Base-by-base conservation (phyloP, 2,329 filamentous ascomycete species). In the Drechslerella stenobrocha region DNA sequence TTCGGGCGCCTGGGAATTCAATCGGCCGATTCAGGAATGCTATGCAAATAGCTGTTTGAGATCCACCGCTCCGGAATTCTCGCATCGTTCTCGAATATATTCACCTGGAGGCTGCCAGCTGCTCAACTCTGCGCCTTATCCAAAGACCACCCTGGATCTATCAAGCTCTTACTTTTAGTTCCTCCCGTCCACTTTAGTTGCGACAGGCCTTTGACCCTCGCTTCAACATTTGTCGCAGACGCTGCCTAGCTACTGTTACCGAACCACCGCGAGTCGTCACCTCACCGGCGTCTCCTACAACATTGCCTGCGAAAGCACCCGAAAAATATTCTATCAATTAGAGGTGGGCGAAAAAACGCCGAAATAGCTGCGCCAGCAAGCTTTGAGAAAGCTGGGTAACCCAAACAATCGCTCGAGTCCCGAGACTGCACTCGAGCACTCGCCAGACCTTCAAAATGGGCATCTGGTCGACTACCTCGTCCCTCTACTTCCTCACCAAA, bases 401-500 rank as follows among this genome's bases (percentile, higher is more conserved):
- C 7, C 1, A 34, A 30, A 51, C n/a, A 5, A 34, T 34, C 15
- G 35, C 6, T 34, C 26, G 7, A 18, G 1, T 18, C 48, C 3
- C 18, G 34, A 22, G 34, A n/a, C 13, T 9, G 2, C 23, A 8
- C 11, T 34, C 30, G 20, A 11, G 2, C 23, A 8, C 11, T 34
- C 30, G 28, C 23, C 18, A 32, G 44, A 35, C 24, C 22, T 28
- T 2, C 46, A 67, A 67, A 20, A 67, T 67, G 63, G 63, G 63
- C 18, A 53, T 67, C 50, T 67, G 63, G 63, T 52, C 63, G 18
- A 60, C 63, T 5, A 67, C 63, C 8, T 60, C 53, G 2, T 60
- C 63, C 2, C 55, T 67, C 48, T 67, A 67, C 50, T 67, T 67
- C 37, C 44, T 67, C 44, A 67, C 63, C 23, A 67, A 56, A 56